These are phyloP conservation scores for Cylindrotheca closterium DNA, from an alignment of 108 stramenopile species.

Conservation along the genomic window DNA sequence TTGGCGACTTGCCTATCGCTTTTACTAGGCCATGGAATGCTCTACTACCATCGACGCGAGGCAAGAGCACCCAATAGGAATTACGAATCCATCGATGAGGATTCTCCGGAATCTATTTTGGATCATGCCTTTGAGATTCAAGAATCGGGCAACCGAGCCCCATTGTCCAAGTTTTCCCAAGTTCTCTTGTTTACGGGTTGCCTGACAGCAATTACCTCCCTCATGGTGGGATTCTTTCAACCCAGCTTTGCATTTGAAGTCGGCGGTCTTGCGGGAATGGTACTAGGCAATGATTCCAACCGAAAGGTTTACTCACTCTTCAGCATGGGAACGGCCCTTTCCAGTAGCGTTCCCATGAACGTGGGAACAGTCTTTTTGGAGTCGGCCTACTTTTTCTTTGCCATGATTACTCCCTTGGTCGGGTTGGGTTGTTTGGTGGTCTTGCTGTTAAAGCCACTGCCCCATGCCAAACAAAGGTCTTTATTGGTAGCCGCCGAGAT, in stretches of 20 bases:
- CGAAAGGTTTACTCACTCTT: constrained; percentile 62
- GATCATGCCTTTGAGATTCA: constrained; percentile 31
- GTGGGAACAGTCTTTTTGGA: constrained; percentile 68
- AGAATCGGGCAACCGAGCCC: constrained; percentile 1
- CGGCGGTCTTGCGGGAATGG: constrained; percentile 78
- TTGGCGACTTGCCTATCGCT: constrained; percentile 83
- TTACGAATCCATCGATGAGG: neutral
- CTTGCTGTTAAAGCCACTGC: constrained; percentile 75
- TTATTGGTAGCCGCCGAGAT: constrained; percentile 76
- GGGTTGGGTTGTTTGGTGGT: constrained; percentile 56
- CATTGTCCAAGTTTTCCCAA: constrained; percentile 21
- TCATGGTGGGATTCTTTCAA: constrained; percentile 39
- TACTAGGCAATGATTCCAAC: constrained; percentile 58
- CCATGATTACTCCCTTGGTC: constrained; percentile 75
- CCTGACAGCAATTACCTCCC: constrained; percentile 17
- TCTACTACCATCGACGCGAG: constrained; percentile 72
- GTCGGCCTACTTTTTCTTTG: constrained; percentile 81
- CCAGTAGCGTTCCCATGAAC: constrained; percentile 49
- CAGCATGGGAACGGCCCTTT: constrained; percentile 69
- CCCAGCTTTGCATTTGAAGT: constrained; percentile 84
- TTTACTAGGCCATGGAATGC: constrained; percentile 69
- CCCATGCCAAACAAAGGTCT: constrained; percentile 36
- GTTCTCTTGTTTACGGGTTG: constrained; percentile 9
- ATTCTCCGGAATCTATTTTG: constrained; percentile 6
- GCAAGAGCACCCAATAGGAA: neutral